These are phyloP conservation scores for Hypomontagnella monticulosa DNA, from an alignment of 495 filamentous ascomycete genomes.

Conservation along the genomic window DNA sequence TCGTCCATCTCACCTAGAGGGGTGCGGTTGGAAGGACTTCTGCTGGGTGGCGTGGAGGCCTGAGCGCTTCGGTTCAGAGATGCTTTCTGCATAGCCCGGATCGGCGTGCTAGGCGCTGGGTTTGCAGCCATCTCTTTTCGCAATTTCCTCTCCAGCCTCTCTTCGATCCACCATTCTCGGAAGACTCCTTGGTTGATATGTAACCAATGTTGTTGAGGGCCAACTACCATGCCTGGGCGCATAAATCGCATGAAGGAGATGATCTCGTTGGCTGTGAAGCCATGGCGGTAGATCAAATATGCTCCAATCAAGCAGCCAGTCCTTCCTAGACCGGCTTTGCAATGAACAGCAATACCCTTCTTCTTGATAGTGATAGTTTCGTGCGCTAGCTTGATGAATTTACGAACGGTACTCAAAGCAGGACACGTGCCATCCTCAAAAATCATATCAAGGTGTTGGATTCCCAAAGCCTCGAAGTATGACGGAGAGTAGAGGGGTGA, in stretches of 20 bases:
- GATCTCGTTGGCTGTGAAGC: slow-evolving; percentile 98
- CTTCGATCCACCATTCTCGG: slow-evolving; percentile 98
- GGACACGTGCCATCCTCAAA: slow-evolving; percentile 99
- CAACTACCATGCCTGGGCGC: slow-evolving; percentile 98
- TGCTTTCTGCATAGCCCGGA: slow-evolving; percentile 74
- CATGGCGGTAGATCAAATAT: slow-evolving; percentile 96
- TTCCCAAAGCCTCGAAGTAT: slow-evolving; percentile 94
- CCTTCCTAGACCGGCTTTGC: slow-evolving; percentile 96
- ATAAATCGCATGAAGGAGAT: slow-evolving; percentile 99
- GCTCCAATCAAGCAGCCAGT: slow-evolving; percentile 97
- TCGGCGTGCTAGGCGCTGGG: slow-evolving; percentile 72
- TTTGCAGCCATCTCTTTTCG: slow-evolving; percentile 62
- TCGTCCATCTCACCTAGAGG: slow-evolving; percentile 90
- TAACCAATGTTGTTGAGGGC: slow-evolving; percentile 99
- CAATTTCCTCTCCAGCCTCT: slow-evolving; percentile 72
- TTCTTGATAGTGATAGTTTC: slow-evolving; percentile 89
- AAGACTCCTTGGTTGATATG: slow-evolving; percentile 96
- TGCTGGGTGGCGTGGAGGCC: slow-evolving; percentile 84
- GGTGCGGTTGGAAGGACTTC: slow-evolving; percentile 74
- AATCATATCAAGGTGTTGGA: slow-evolving; percentile 97
- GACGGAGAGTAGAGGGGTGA: slow-evolving; percentile 94
- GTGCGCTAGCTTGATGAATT: slow-evolving; percentile 94
- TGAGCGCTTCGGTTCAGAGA: slow-evolving; percentile 63
- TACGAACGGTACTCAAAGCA: slow-evolving; percentile 80
- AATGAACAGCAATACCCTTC: slow-evolving; percentile 94